phyloP scores from a whole-genome alignment of 2,329 filamentous ascomycete species.

The Nemania sp. region DNA sequence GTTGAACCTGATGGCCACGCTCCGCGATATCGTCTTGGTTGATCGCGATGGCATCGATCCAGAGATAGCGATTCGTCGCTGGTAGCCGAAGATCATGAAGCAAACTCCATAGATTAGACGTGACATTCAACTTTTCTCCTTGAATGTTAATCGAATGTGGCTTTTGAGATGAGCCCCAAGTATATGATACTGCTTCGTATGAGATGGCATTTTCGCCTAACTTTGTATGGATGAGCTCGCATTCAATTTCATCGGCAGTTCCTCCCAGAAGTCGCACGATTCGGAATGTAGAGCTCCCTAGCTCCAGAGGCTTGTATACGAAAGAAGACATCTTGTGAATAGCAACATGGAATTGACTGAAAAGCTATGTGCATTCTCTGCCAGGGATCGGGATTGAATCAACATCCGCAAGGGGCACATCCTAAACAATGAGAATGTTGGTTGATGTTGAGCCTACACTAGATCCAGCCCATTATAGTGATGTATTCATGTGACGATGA shows the following conservation, averaged over 20 bases:
- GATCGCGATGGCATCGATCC: conserved; percentile 8
- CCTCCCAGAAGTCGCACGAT: conserved; percentile 9
- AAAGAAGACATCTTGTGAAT: neutral
- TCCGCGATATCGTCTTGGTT: conserved; percentile 30
- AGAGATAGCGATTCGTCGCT: conserved; percentile 7
- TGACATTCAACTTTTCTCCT: neutral
- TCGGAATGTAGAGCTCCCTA: neutral
- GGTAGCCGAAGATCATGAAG: neutral
- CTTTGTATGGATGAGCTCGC: conserved; percentile 10
- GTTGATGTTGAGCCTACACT: too few species aligned
- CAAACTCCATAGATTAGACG: conserved; percentile 5
- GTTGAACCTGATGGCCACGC: conserved; percentile 1
- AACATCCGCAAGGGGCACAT: too few species aligned
- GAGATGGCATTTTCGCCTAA: conserved; percentile 12
- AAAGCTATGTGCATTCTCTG: neutral
- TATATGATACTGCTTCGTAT: conserved; percentile 17
- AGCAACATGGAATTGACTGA: neutral
- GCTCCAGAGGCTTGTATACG: conserved; percentile 1
- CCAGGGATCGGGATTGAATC: too few species aligned
- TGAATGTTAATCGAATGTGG: neutral
- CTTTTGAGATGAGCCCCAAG: conserved; percentile 4
- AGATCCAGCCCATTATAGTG: too few species aligned
- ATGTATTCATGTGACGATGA: too few species aligned
- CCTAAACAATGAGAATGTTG: too few species aligned
- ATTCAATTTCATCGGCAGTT: neutral